A percentile compares a stretch with the other conserved stretches of the same genome.
These are phyloP conservation scores for Blastocladiella britannica DNA, from an alignment of 192 early-diverging fungal genomes.

Conservation along the genomic window DNA sequence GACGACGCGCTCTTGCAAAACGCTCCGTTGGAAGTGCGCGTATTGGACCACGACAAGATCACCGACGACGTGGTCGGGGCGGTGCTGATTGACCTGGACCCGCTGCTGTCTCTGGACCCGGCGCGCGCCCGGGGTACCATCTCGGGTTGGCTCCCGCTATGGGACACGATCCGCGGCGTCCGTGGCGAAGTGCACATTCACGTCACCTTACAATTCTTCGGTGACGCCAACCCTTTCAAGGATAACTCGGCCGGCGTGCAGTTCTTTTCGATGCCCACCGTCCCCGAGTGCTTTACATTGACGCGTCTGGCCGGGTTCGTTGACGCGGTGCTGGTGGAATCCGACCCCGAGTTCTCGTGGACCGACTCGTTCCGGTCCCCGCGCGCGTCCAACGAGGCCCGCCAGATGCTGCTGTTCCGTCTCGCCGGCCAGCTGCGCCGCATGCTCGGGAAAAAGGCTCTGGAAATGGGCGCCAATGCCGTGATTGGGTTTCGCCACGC, in stretches of 20 bases:
- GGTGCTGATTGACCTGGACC: constrained; percentile 57
- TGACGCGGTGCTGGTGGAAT: constrained; percentile 36
- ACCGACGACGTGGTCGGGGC: constrained; percentile 54
- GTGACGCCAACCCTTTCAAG: constrained; percentile 62
- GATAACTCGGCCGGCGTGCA: constrained; percentile 41
- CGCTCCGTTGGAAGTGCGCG: constrained; percentile 54
- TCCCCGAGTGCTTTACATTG: constrained; percentile 32
- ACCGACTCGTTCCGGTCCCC: constrained; percentile 59
- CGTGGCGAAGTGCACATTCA: constrained; percentile 52
- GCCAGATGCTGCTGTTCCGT: constrained; percentile 43
- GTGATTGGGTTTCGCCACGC: constrained; percentile 49
- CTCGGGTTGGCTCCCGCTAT: constrained; percentile 62
- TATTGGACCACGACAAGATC: constrained; percentile 57
- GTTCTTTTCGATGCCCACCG: constrained; percentile 38
- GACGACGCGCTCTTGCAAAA: constrained; percentile 62
- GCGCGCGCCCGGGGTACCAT: constrained; percentile 39
- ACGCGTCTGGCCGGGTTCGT: constrained; percentile 49
- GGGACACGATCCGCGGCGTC: constrained; percentile 47
- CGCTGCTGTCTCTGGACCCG: constrained; percentile 44
- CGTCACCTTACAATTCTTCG: constrained; percentile 56
- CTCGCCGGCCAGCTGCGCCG: constrained; percentile 46
- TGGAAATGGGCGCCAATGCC: constrained; percentile 53
- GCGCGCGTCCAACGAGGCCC: constrained; percentile 52
- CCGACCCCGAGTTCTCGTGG: constrained; percentile 71
- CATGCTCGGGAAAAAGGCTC: constrained; percentile 48